A percentile compares a stretch with the other conserved stretches of the same genome.
These are phyloP conservation scores for Chrysanthemum seticuspe DNA, from an alignment of 129 eudicot genomes.

Conservation along the genomic window DNA sequence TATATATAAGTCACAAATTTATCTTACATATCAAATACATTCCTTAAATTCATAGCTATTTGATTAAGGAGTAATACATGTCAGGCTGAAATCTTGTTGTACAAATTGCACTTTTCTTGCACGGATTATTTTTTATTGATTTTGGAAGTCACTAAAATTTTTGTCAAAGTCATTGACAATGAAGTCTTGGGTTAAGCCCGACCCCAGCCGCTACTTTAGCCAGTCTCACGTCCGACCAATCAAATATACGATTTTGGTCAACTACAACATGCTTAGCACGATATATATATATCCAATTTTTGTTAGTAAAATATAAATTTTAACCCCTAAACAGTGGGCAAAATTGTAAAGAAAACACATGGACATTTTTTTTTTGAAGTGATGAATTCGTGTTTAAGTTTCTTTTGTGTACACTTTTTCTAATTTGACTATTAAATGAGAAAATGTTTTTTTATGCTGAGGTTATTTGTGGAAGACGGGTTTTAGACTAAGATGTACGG, in stretches of 20 bases:
- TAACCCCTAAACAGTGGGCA: conserved; percentile 11
- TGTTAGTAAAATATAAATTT: neutral
- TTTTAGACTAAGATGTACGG: no score
- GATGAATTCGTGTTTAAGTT: neutral
- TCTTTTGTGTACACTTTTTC: neutral
- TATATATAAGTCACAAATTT: no score
- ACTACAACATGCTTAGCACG: conserved; percentile 9
- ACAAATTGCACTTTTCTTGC: no score
- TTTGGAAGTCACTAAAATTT: neutral
- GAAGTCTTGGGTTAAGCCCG: neutral
- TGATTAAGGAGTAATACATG: no score
- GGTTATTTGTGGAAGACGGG: no score
- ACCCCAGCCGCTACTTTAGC: neutral
- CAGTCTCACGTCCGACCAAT: conserved; percentile 17
- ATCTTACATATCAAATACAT: no score
- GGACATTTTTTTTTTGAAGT: neutral
- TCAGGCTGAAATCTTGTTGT: no score
- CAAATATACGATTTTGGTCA: conserved; percentile 12
- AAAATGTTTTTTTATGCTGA: neutral
- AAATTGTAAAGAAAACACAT: neutral
- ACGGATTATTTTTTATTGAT: no score
- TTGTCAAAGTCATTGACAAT: neutral
- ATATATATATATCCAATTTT: conserved; percentile 3
- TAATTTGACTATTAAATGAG: neutral
- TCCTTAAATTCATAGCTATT: no score